Evolutionary conservation across 345 rosid genomes (phyloP), one percentile per base, ranked within the genome.

Genomic region (Melaleuca quinquenervia): DNA sequence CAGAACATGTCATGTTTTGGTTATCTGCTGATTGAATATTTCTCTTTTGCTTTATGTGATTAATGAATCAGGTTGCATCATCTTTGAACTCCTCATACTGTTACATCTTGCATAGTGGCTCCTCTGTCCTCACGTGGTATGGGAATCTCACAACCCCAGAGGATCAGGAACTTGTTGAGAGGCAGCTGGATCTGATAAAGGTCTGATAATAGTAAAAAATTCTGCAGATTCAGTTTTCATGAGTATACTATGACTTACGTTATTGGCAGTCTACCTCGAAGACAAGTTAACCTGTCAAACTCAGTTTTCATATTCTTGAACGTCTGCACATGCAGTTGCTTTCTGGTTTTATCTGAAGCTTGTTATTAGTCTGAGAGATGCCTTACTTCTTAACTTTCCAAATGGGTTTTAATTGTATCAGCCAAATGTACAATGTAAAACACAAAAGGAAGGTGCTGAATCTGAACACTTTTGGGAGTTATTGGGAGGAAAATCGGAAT

Each of bases 171-270:
- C 95, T 95, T 87, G 91, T 96, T 88, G 98, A 96, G 92, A 93
- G 99, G 89, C 95, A 93, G 91, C 94, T 98, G 86, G 99, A 98
- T 94, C 88, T 95, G 92, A 98, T 98, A 87, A 96, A 96, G 99
- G 99, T 98, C 84, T 49, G 89, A 89, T 85, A 56, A 32, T 84
- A 29, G 32, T 84, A 58, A 84, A 55, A 84, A 86, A 41, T 29
- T 56, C 86, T 52, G 82, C 15, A 82, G 45, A 51, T 82, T 70
- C 78, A 32, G 78, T 18, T 16, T 32, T 70, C 78, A 32, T 36
- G 78, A 32, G 78, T 70, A 18, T 70, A 18, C 78, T 18, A 70
- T 70, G 78, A 70, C 45, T 70, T 70, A 8, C 2, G 26, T 32
- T 45, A 32, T 70, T 32, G 78, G 13, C 78, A 70, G 78, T 21